phyloP scores from a whole-genome alignment of 2,329 filamentous ascomycete species.

The Rhynchosporium graminicola region DNA sequence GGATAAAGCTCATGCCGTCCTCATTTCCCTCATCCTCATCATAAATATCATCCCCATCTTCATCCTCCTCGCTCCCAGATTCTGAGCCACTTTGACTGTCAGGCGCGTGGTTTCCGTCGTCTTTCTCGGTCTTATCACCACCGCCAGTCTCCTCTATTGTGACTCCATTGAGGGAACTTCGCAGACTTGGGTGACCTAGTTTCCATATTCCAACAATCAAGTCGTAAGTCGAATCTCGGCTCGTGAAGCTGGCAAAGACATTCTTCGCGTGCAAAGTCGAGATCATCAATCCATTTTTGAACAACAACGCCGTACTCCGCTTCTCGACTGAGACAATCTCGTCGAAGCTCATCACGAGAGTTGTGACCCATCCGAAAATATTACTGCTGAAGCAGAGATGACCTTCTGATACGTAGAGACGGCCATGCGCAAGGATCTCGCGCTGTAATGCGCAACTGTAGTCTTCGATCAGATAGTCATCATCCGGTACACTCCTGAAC shows the following conservation, averaged over 20 bases:
- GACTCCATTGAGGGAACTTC: slow-evolving; percentile 88
- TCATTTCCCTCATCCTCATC: slow-evolving; percentile 79
- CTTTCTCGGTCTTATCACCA: slow-evolving; percentile 89
- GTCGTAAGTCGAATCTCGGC: slow-evolving; percentile 94
- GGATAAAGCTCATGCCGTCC: slow-evolving; percentile 57
- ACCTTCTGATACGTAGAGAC: slow-evolving; percentile 94
- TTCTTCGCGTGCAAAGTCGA: slow-evolving; percentile 94
- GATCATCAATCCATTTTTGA: slow-evolving; percentile 97
- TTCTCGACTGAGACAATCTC: slow-evolving; percentile 97
- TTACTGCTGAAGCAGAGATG: slow-evolving; percentile 99
- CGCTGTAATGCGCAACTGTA: slow-evolving; percentile 96
- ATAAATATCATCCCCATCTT: slow-evolving; percentile 74
- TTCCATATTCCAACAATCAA: slow-evolving; percentile 98
- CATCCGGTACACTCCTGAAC: slow-evolving; percentile 95
- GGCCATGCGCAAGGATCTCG: slow-evolving; percentile 91
- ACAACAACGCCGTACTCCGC: slow-evolving; percentile 89
- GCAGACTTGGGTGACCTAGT: slow-evolving; percentile 87
- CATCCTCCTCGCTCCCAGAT: slow-evolving; percentile 49
- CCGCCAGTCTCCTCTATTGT: slow-evolving; percentile 75
- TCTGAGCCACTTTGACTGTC: slow-evolving; percentile 55
- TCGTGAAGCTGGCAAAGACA: slow-evolving; percentile 92
- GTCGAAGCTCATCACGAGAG: slow-evolving; percentile 96
- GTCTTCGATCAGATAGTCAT: slow-evolving; percentile 97
- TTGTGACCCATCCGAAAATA: slow-evolving; percentile 97
- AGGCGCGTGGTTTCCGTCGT: slow-evolving; percentile 50